phyloP scores from a whole-genome alignment of 371 early-diverging fungal genomes.

The Apophysomyces trapeziformis region DNA sequence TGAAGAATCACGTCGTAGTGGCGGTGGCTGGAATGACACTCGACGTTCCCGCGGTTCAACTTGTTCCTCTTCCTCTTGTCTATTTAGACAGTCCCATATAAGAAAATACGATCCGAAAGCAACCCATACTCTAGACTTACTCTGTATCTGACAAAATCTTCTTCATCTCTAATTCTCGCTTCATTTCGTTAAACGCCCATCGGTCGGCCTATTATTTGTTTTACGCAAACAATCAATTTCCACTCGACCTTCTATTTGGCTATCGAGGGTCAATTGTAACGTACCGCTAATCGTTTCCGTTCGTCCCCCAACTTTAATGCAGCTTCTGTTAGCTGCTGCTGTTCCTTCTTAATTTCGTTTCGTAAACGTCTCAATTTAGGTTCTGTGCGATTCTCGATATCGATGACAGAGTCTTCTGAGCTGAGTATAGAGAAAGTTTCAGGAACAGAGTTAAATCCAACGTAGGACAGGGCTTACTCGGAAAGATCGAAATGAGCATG shows the following conservation, averaged over 20 bases:
- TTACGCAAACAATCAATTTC: too few relatives aligned
- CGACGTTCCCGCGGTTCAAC: neutral
- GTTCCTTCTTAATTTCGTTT: constrained; percentile 28
- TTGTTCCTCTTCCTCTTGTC: neutral
- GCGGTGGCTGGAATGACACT: neutral
- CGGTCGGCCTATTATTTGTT: constrained; percentile 34
- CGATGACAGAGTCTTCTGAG: constrained; percentile 36
- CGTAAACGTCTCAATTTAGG: constrained; percentile 18
- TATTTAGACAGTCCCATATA: neutral
- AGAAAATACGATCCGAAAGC: neutral
- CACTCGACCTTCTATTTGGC: neutral
- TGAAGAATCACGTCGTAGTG: constrained; percentile 3
- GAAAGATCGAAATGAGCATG: constrained; percentile 22
- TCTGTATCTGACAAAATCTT: constrained; percentile 24
- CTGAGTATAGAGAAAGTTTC: constrained; percentile 6
- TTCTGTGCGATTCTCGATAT: constrained; percentile 18
- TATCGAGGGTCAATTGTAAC: neutral
- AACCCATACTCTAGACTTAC: neutral
- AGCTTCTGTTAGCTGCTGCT: constrained; percentile 34
- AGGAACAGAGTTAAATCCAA: neutral
- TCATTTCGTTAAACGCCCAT: constrained; percentile 47
- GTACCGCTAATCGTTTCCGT: constrained; percentile 35
- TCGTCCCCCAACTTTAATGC: constrained; percentile 44
- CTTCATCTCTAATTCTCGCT: constrained; percentile 26
- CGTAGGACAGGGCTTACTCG: constrained; percentile 28